A percentile compares a stretch with the other conserved stretches of the same genome.
Evolutionary conservation across 2,329 filamentous ascomycete genomes (phyloP).

Genomic region (Neofusicoccum umdonicola): DNA sequence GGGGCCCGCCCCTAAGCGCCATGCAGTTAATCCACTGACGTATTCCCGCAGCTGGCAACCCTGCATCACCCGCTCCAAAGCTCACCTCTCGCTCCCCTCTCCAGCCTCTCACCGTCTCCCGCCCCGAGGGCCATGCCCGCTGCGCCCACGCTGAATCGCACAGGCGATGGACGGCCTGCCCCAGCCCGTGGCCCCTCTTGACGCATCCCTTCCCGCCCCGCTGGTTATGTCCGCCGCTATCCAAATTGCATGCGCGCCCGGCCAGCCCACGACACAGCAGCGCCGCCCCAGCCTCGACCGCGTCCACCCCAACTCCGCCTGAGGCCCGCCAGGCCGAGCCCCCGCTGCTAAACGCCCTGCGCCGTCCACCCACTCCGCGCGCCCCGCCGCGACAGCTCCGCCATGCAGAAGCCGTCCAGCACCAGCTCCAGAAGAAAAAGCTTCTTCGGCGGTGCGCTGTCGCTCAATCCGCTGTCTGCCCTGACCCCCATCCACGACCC

Average conservation of each 20-base stretch:
- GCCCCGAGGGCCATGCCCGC: conserved; percentile 7
- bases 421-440: conserved; percentile 31
- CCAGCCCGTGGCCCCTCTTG: not conserved
- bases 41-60: conserved; percentile 2
- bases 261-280: not conserved
- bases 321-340: not conserved
- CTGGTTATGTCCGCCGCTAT: conserved; percentile 10
- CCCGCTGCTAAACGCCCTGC: not conserved
- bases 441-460: conserved; percentile 29
- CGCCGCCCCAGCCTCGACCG: not conserved
- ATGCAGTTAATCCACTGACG: conserved; percentile 8
- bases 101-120: conserved; percentile 12
- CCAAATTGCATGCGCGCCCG: not conserved
- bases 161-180: conserved; percentile 4
- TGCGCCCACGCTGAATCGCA: not conserved
- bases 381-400: not conserved
- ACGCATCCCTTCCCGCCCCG: conserved; percentile 9
- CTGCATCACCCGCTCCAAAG: not conserved
- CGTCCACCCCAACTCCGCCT: not conserved
- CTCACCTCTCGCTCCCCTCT: not conserved
- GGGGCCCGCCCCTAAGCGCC: conserved; percentile 4
- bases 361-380: not conserved
- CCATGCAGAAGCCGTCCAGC: conserved; percentile 17
- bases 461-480: conserved; percentile 30
- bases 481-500: conserved; percentile 28